These are phyloP conservation scores for Colletotrichum sojae DNA, from an alignment of 2,329 filamentous ascomycete species.

Conservation along the genomic window DNA sequence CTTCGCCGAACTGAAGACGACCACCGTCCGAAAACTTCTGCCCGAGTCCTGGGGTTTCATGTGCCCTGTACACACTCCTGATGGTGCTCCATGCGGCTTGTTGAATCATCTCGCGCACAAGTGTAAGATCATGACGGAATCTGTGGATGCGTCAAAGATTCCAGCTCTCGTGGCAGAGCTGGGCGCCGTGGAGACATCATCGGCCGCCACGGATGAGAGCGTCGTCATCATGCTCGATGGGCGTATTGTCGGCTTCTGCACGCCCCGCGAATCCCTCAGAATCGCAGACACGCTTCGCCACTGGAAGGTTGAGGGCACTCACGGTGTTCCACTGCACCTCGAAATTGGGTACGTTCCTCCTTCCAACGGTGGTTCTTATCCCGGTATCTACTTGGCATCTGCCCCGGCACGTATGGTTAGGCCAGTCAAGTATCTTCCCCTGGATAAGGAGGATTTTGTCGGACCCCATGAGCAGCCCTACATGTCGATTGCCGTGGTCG, in stretches of 20 bases:
- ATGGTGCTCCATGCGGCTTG: conserved; percentile 94
- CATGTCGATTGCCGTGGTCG: conserved; percentile 97
- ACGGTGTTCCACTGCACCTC: conserved; percentile 84
- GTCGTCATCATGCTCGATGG: conserved; percentile 94
- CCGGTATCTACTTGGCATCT: conserved; percentile 94
- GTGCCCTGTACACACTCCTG: conserved; percentile 96
- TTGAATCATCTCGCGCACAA: conserved; percentile 97
- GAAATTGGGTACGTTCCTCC: conserved; percentile 94
- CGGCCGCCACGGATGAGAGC: conserved; percentile 84
- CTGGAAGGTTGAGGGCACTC: conserved; percentile 93
- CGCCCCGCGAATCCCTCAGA: conserved; percentile 83
- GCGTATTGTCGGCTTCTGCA: conserved; percentile 89
- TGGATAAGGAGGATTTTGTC: conserved; percentile 89
- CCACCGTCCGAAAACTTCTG: conserved; percentile 93
- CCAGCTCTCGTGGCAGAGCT: conserved; percentile 83
- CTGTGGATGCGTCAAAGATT: conserved; percentile 81
- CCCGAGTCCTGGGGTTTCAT: conserved; percentile 99
- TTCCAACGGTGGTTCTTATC: conserved; percentile 93
- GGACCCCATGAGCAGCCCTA: conserved; percentile 97
- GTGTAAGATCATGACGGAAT: conserved; percentile 86
- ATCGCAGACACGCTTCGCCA: conserved; percentile 91
- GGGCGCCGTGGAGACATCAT: conserved; percentile 82
- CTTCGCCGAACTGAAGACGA: conserved; percentile 97
- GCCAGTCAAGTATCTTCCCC: conserved; percentile 90
- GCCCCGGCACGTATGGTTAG: conserved; percentile 88